A percentile compares a stretch with the other conserved stretches of the same genome.
These are phyloP conservation scores for Colletotrichum tropicicola DNA, from an alignment of 2,329 filamentous ascomycete genomes.

Conservation along the genomic window DNA sequence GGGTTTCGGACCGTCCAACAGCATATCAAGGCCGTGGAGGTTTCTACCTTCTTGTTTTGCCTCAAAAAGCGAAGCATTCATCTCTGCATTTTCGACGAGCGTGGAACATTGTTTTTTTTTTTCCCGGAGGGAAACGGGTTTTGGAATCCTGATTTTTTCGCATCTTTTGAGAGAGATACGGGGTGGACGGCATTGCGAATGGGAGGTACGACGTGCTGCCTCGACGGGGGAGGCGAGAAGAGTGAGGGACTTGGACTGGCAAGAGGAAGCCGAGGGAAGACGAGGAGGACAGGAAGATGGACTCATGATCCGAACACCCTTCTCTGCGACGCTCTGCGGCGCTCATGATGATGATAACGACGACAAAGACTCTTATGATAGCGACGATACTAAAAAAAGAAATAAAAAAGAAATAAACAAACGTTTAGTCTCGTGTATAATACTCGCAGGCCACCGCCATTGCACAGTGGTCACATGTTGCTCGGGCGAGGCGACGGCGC, in stretches of 20 bases:
- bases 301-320: too few relatives aligned
- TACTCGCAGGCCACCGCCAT: background rate
- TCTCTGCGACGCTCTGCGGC: background rate
- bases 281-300: too few relatives aligned
- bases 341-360: conserved; percentile 25
- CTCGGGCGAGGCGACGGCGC: background rate
- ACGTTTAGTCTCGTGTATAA: background rate
- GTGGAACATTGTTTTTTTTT: background rate
- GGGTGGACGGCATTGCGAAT: background rate
- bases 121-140: too few relatives aligned
- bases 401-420: background rate
- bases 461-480: background rate
- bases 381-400: background rate
- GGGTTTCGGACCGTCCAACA: background rate
- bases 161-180: too few relatives aligned
- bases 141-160: too few relatives aligned
- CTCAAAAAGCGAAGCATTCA: background rate
- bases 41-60: background rate
- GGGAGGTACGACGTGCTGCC: too few relatives aligned
- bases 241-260: too few relatives aligned
- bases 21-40: background rate
- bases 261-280: too few relatives aligned
- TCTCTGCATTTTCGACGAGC: background rate
- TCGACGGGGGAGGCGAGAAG: too few relatives aligned
- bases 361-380: conserved; percentile 15